Evolutionary conservation across 805 yeast species (phyloP).

Genomic region (Cyberlindnera subsufficiens): DNA sequence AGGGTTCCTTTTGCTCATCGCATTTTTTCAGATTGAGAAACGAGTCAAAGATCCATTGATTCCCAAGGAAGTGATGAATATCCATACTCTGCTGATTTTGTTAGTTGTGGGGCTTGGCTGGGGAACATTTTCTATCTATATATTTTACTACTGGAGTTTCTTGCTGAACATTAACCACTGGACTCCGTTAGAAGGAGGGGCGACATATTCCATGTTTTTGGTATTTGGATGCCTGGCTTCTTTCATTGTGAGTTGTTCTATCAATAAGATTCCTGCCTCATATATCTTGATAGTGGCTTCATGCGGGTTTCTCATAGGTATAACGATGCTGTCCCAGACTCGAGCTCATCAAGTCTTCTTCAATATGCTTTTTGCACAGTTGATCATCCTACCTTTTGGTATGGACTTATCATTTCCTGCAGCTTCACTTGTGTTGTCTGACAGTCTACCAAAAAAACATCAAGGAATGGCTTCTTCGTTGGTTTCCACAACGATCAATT

Average conservation of each 20-base stretch:
- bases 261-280: conserved; percentile 43
- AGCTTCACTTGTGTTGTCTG: conserved; percentile 56
- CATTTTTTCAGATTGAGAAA: conserved; percentile 46
- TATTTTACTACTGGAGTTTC: conserved; percentile 53
- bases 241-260: conserved; percentile 40
- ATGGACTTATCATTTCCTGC: conserved; percentile 81
- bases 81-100: conserved; percentile 43
- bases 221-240: conserved; percentile 55
- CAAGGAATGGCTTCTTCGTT: conserved; percentile 80
- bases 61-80: conserved; percentile 42
- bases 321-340: conserved; percentile 44
- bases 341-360: conserved; percentile 59
- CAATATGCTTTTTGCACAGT: conserved; percentile 48
- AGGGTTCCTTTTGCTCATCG: conserved; percentile 36
- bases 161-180: conserved; percentile 43
- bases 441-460: conserved; percentile 50
- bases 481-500: conserved; percentile 64
- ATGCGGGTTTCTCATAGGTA: conserved; percentile 49
- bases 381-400: conserved; percentile 57
- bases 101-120: conserved; percentile 56
- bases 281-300: conserved; percentile 45
- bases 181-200: conserved; percentile 40
- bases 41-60: conserved; percentile 43
- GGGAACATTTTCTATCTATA: conserved; percentile 74
- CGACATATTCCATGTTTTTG: conserved; percentile 39